phyloP scores from a whole-genome alignment of 306 rosid genomes.

The Fragaria nilgerrensis region DNA sequence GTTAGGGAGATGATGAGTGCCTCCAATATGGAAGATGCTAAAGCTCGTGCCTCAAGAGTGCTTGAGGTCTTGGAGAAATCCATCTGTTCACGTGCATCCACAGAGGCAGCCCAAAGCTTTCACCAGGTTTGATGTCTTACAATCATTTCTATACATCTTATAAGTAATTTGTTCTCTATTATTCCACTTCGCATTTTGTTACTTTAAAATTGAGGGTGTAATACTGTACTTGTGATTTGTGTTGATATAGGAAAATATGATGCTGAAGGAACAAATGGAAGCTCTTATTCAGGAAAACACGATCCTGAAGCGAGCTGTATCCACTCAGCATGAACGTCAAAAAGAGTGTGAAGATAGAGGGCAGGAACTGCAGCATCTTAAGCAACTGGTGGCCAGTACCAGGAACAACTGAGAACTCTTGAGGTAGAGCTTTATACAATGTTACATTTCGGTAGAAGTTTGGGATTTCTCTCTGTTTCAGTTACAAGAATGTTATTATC shows the following conservation, averaged over 20 bases:
- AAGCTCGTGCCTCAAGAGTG: slow-evolving; percentile 69
- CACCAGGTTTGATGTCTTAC: slow-evolving; percentile 44
- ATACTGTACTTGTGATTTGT: background rate
- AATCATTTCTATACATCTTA: background rate
- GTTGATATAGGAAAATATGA: slow-evolving; percentile 57
- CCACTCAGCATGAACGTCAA: slow-evolving; percentile 72
- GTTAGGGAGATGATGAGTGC: slow-evolving; percentile 82
- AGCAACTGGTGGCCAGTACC: slow-evolving; percentile 74
- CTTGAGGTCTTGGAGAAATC: slow-evolving; percentile 78
- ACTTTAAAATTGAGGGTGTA: background rate
- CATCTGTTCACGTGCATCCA: slow-evolving; percentile 49
- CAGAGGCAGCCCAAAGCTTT: slow-evolving; percentile 54
- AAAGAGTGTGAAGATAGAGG: slow-evolving; percentile 62
- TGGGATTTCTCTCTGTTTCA: background rate
- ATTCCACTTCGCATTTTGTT: background rate
- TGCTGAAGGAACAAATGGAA: slow-evolving; percentile 73
- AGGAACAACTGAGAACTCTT: slow-evolving; percentile 77
- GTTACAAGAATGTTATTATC: background rate
- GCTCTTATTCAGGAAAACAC: slow-evolving; percentile 72
- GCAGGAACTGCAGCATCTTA: slow-evolving; percentile 68
- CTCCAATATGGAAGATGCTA: slow-evolving; percentile 74
- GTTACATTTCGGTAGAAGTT: background rate
- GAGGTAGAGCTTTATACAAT: slow-evolving; percentile 43
- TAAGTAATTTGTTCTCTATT: background rate
- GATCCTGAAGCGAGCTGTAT: slow-evolving; percentile 70